Evolutionary conservation across 768 basidiomycete genomes (phyloP).

Genomic region (Lactarius vividus): DNA sequence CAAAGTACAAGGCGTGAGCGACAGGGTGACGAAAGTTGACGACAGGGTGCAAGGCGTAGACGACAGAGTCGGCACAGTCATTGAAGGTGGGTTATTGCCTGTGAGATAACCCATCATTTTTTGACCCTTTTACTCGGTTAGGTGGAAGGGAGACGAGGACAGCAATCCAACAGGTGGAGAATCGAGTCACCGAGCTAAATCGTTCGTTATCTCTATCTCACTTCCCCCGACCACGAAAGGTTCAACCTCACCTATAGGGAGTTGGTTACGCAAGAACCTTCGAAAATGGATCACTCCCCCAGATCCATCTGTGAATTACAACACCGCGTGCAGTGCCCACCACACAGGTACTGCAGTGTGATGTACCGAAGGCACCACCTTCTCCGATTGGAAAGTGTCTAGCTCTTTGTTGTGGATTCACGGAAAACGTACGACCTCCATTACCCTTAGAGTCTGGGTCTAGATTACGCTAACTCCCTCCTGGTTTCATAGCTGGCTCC

Average conservation of each 20-base stretch:
- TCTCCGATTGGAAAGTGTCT: background rate
- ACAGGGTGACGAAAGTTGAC: background rate
- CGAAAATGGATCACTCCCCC: too few species aligned
- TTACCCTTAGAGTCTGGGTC: too few species aligned
- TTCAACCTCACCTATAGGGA: background rate
- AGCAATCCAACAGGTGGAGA: background rate
- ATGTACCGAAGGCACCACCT: background rate
- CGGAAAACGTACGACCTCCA: too few species aligned
- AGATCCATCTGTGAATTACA: too few species aligned
- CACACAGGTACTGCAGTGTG: background rate
- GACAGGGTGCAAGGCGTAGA: background rate
- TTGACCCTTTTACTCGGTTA: too few species aligned
- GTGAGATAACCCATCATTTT: too few species aligned
- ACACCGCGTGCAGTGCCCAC: background rate
- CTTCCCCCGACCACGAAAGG: background rate
- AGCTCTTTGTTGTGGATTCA: too few species aligned
- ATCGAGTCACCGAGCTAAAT: background rate
- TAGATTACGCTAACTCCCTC: too few species aligned
- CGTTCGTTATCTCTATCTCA: background rate
- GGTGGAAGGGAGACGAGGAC: background rate
- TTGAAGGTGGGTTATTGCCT: too few species aligned
- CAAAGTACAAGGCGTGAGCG: background rate
- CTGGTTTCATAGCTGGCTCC: too few species aligned
- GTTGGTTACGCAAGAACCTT: background rate
- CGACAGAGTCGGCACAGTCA: too few species aligned